A percentile compares a stretch with the other conserved stretches of the same genome.
These are phyloP conservation scores for Pleodorina starrii DNA, from an alignment of 139 green algal genomes.

Conservation along the genomic window DNA sequence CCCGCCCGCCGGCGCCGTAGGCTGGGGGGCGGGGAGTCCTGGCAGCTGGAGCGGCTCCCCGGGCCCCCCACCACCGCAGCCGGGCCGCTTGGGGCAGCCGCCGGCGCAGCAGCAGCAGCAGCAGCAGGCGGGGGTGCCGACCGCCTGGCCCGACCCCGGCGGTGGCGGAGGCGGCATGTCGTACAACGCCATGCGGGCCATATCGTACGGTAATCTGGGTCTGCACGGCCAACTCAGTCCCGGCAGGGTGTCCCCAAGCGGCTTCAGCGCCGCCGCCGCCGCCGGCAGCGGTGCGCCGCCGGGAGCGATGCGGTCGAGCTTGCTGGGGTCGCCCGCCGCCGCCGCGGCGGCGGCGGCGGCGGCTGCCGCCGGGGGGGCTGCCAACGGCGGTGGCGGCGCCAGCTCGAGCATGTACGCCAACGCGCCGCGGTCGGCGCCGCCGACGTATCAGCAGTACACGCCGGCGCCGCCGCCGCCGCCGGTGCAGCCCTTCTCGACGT, in stretches of 20 bases:
- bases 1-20: not conserved
- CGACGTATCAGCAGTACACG: not conserved
- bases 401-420: not conserved
- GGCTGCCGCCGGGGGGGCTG: not conserved
- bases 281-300: not conserved
- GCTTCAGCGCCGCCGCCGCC: not conserved
- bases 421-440: not conserved
- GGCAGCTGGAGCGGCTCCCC: not conserved
- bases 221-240: not conserved
- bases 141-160: not conserved
- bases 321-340: not conserved
- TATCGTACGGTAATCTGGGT: not conserved
- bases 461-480: not conserved
- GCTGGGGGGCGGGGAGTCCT: not conserved
- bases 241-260: not conserved
- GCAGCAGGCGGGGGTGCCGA: not conserved
- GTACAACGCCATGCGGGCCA: not conserved
- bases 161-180: not conserved
- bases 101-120: slow-evolving; percentile 16
- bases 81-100: not conserved
- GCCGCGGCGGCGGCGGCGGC: not conserved
- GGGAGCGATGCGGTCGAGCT: not conserved
- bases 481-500: not conserved
- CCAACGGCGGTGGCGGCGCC: not conserved
- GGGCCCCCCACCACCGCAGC: not conserved